Percentiles rank a stretch among this genome's conserved stretches.
Conservation (phyloP, 2,329 filamentous ascomycete genomes). For the Chrysosporium keratinophilum region DNA sequence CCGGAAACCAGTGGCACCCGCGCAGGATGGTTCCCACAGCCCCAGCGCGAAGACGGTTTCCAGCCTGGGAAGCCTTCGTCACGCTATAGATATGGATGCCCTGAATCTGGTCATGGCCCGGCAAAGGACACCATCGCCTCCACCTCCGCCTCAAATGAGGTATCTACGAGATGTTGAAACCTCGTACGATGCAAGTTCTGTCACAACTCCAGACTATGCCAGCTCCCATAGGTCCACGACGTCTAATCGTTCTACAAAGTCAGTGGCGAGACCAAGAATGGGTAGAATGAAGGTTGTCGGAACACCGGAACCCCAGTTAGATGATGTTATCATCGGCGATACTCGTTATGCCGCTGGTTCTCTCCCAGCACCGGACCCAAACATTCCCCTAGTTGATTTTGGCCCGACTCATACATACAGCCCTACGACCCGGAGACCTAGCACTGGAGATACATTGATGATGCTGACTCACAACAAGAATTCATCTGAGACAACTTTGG, state of each 20-base stretch:
- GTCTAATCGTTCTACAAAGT: slow-evolving; percentile 32
- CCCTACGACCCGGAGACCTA: slow-evolving; percentile 45
- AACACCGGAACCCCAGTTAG: slow-evolving; percentile 35
- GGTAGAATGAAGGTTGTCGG: slow-evolving; percentile 74
- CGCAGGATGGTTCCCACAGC: slow-evolving; percentile 14
- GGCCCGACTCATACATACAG: slow-evolving; percentile 68
- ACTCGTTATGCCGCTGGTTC: slow-evolving; percentile 33
- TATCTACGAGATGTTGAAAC: slow-evolving; percentile 12
- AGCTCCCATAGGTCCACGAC: slow-evolving; percentile 53
- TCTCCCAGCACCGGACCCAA: slow-evolving; percentile 33
- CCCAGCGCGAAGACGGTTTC: slow-evolving; percentile 26
- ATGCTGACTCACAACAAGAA: slow-evolving; percentile 26
- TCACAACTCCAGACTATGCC: slow-evolving; percentile 64
- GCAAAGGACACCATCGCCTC: slow-evolving; percentile 11
- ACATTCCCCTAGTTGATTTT: slow-evolving; percentile 71
- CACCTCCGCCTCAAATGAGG: slow-evolving; percentile 5
- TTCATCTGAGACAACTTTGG: slow-evolving; percentile 28
- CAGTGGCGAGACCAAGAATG: slow-evolving; percentile 54
- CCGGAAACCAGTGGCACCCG: slow-evolving; percentile 43
- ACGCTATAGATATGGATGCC: slow-evolving; percentile 40
- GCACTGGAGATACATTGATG: slow-evolving; percentile 44
- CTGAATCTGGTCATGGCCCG: slow-evolving; percentile 40
- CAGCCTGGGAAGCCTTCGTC: slow-evolving; percentile 33
- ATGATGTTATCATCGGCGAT: slow-evolving; percentile 40
- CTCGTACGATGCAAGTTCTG: slow-evolving; percentile 52